Evolutionary conservation across 176 grass and related monocot genomes (phyloP), one percentile per base, ranked within the genome.

Genomic region (Stipa capillata): DNA sequence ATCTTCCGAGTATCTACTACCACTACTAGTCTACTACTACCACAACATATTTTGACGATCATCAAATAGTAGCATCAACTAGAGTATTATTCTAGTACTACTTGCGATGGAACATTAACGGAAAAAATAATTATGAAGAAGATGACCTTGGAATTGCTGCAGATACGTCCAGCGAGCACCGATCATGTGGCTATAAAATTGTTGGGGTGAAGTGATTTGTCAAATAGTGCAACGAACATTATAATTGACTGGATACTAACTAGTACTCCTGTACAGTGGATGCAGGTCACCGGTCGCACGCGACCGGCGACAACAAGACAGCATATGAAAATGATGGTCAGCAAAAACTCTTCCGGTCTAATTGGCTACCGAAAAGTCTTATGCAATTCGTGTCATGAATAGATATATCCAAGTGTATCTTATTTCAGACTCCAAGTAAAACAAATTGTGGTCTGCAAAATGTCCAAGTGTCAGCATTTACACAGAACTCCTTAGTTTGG

Each of bases 241-340:
- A 21, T 11, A 24, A 43, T 51, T 71, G 65, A 72, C 74, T 45
- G n/a, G n/a, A n/a, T n/a, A n/a, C n/a, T n/a, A n/a, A n/a, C n/a
- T n/a, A n/a, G n/a, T n/a, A n/a, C n/a, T n/a, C n/a, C n/a, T n/a
- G 76, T 39, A 56, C 37, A 18, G 41, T 40, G 8, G 8, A 4
- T 49, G 14, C 49, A 56, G 60, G 62, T 65, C 48, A 86, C 17
- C 62, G 68, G 58, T 74, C 57, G 10, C 47, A 65, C 17, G 8
- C 9, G 60, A 76, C 71, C 36, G 61, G 49, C 45, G 35, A 45
- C n/a, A n/a, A n/a, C 45, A 14, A 47, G 48, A 18, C 37, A 65
- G 2, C 20, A 24, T 10, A 13, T 6, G 79, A 82, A 55, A 83
- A 42, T 11, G 79, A 64, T 8, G 73, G 79, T 83, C 79, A 87